A percentile compares a stretch with the other conserved stretches of the same genome.
These are phyloP conservation scores for Beauveria scarabaeidicola DNA, from an alignment of 2,329 filamentous ascomycete species.

Conservation along the genomic window DNA sequence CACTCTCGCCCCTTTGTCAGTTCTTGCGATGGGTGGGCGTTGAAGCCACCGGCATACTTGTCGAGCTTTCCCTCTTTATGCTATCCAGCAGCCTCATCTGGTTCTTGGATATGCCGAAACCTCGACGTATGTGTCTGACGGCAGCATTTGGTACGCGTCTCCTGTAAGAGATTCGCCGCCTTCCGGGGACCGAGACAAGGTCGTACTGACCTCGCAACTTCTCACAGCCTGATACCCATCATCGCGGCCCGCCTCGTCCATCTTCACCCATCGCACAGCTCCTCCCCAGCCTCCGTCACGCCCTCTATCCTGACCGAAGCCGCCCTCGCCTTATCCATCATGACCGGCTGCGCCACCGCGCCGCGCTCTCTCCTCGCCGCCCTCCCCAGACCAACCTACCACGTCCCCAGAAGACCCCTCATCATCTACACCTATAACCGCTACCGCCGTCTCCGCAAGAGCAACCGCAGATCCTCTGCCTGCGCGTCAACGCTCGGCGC, in stretches of 20 bases:
- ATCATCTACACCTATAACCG: neutral
- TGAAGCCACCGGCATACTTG: neutral
- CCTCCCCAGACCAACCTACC: neutral
- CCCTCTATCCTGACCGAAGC: conserved; percentile 6
- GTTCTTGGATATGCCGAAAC: neutral
- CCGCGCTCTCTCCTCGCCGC: neutral
- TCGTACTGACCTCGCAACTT: neutral
- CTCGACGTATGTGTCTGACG: neutral
- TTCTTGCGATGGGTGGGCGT: conserved; percentile 2
- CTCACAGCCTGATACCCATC: neutral
- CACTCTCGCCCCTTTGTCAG: neutral
- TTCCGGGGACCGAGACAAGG: neutral
- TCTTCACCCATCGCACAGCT: neutral
- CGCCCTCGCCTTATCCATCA: neutral
- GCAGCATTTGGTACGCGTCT: neutral
- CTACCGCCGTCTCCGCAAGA: neutral
- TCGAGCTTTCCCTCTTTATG: neutral
- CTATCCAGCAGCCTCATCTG: neutral
- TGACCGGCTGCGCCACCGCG: neutral
- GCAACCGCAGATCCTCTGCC: neutral
- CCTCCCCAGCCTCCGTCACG: neutral
- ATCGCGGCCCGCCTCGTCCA: conserved; percentile 1
- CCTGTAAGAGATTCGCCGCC: neutral
- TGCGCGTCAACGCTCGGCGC: too few relatives aligned
- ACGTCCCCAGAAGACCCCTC: neutral